These are phyloP conservation scores for Hypoxylon sp. DNA, from an alignment of 2,329 filamentous ascomycete species.

Conservation along the genomic window DNA sequence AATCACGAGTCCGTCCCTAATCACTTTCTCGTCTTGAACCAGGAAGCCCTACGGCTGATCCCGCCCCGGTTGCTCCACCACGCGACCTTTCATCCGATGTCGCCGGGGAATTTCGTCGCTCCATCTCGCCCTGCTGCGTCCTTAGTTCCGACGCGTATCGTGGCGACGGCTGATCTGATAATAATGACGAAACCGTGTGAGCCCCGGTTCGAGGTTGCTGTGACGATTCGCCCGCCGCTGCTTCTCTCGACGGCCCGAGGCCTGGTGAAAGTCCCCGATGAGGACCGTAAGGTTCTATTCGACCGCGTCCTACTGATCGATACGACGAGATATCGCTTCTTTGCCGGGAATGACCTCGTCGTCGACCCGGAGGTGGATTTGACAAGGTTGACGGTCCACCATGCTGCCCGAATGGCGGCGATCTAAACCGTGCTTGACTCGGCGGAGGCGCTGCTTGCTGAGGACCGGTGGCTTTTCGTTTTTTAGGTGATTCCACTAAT, in stretches of 20 bases:
- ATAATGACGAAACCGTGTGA: constrained; percentile 61
- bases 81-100: constrained; percentile 55
- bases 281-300: constrained; percentile 53
- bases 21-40: constrained; percentile 42
- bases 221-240: constrained; percentile 51
- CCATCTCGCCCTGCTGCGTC: constrained; percentile 49
- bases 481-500: constrained; percentile 83
- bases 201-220: constrained; percentile 53
- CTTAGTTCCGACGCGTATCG: constrained; percentile 50
- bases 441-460: constrained; percentile 63
- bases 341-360: constrained; percentile 72
- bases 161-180: constrained; percentile 57
- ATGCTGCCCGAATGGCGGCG: constrained; percentile 69
- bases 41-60: constrained; percentile 45
- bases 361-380: constrained; percentile 66
- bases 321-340: constrained; percentile 73
- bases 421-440: constrained; percentile 61
- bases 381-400: constrained; percentile 61
- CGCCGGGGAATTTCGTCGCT: constrained; percentile 52
- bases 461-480: constrained; percentile 79
- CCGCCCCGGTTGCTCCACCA: constrained; percentile 49
- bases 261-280: constrained; percentile 57
- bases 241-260: constrained; percentile 53
- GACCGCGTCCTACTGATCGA: constrained; percentile 57
- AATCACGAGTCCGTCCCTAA: constrained; percentile 27